Evolutionary conservation across 2,329 filamentous ascomycete genomes (phyloP).

Genomic region (Pseudogymnoascus sp.): DNA sequence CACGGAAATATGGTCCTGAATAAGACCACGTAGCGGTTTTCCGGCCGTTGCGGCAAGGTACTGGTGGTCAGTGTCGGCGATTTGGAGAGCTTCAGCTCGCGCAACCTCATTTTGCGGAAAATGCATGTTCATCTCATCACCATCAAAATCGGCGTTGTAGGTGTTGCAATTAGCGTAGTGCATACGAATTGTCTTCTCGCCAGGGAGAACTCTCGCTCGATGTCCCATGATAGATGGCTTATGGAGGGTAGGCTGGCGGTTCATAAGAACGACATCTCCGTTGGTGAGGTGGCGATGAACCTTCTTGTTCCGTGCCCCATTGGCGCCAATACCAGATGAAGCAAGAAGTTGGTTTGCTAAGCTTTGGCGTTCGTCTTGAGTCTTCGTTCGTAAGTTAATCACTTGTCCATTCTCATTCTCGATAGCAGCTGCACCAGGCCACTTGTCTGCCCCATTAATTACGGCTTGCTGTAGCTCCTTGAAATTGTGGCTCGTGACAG

Average conservation of each 20-base stretch:
- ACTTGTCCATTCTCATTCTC: slow-evolving; percentile 94
- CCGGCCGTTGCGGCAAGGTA: slow-evolving; percentile 91
- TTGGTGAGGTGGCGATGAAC: slow-evolving; percentile 94
- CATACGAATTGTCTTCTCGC: slow-evolving; percentile 97
- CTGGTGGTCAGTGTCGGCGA: slow-evolving; percentile 95
- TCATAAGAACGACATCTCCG: slow-evolving; percentile 97
- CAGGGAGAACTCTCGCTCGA: slow-evolving; percentile 79
- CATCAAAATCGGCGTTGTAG: slow-evolving; percentile 98
- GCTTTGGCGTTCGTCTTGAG: slow-evolving; percentile 75
- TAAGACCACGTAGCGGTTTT: slow-evolving; percentile 87
- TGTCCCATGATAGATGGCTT: slow-evolving; percentile 99
- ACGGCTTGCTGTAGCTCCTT: slow-evolving; percentile 93
- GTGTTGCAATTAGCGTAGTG: slow-evolving; percentile 99
- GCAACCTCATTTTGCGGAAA: slow-evolving; percentile 97
- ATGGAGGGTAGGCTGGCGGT: slow-evolving; percentile 93
- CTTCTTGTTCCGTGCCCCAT: slow-evolving; percentile 82
- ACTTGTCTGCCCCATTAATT: slow-evolving; percentile 86
- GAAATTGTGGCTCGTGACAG: slow-evolving; percentile 95
- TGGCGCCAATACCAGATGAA: slow-evolving; percentile 65
- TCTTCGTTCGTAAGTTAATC: slow-evolving; percentile 79
- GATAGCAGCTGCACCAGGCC: slow-evolving; percentile 89
- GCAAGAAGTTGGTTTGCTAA: slow-evolving; percentile 90
- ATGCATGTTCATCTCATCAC: slow-evolving; percentile 99
- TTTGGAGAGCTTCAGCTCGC: slow-evolving; percentile 80
- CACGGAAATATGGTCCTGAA: slow-evolving; percentile 97